Evolutionary conservation across 2,329 filamentous ascomycete genomes (phyloP).

Genomic region (Sporothrix inflata): DNA sequence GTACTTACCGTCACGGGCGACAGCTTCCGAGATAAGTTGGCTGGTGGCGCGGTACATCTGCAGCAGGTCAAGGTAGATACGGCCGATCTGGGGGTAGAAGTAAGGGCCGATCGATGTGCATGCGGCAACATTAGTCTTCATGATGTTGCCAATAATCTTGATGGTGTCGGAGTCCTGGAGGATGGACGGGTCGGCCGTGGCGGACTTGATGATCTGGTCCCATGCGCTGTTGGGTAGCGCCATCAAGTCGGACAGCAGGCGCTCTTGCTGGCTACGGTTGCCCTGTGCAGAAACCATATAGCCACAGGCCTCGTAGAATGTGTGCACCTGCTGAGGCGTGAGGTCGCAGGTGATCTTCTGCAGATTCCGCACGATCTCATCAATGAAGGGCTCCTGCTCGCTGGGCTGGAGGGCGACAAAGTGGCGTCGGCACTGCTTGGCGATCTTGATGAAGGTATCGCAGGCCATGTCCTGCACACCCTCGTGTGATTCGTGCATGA

Average conservation of each 20-base stretch:
- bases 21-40: constrained; percentile 89
- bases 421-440: constrained; percentile 94
- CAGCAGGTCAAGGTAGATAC: constrained; percentile 97
- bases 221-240: constrained; percentile 89
- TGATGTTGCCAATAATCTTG: constrained; percentile 98
- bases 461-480: constrained; percentile 99
- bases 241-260: constrained; percentile 91
- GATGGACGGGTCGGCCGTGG: constrained; percentile 81
- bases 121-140: constrained; percentile 99
- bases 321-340: constrained; percentile 95
- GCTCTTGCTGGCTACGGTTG: constrained; percentile 90
- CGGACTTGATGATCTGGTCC: constrained; percentile 90
- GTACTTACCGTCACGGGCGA: constrained; percentile 72
- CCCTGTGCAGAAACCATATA: constrained; percentile 99
- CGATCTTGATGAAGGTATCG: constrained; percentile 99
- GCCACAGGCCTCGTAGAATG: constrained; percentile 97
- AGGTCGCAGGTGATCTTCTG: constrained; percentile 94
- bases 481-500: constrained; percentile 99
- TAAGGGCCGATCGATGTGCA: constrained; percentile 95
- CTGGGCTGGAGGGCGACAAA: constrained; percentile 95
- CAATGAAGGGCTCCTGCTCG: constrained; percentile 94
- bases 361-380: constrained; percentile 96
- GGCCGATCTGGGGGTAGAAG: constrained; percentile 96
- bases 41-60: constrained; percentile 99
- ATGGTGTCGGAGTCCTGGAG: constrained; percentile 93